Evolutionary conservation across 169 alveolate species (phyloP), one percentile per base, ranked within the genome.

Genomic region (Cryptosporidium muris): DNA sequence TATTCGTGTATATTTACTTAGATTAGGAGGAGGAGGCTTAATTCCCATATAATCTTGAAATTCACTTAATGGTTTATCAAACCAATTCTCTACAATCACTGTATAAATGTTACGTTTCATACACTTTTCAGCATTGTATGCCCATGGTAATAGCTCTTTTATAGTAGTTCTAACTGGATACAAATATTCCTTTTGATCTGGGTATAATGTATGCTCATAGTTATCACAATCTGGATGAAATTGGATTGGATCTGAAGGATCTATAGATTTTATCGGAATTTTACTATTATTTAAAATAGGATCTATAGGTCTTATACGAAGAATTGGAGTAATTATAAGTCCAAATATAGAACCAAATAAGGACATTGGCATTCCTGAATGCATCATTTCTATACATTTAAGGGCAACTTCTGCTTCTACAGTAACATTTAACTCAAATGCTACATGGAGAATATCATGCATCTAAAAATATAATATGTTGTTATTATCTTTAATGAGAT

Each of bases 381-480:
- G 89, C 12, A 47, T 25, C 37, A 81, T 25, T 65, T 81, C 89
- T 4, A 81, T 38, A n/a, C 7, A n/a, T 38, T 66, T 81, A 49
- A 81, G 34, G 52, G 80, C 64, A 45, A 81, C 89, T 14, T 81
- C 91, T 9, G 54, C 34, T 81, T 81, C 89, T 7, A 81, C 90
- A n/a, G 63, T 54, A 9, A 40, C 36, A 52, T 16, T 54, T 25
- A 81, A 45, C 43, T 66, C 62, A 65, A 63, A 48, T 34, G 58
- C 89, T 40, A 65, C 82, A 88, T 81, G 89, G 36, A 38, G 11
- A 12, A 81, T 80, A 36, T 81, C 91, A 34, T 81, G 81, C 3
- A 81, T 48, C 89, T 66, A 51, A 16, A 62, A 8, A n/a, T n/a
- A n/a, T n/a, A n/a, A 25, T 37, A 16, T 37, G 34, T 14, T 25